A percentile compares a stretch with the other conserved stretches of the same genome.
Conservation (phyloP, 805 yeast genomes). For the Torulaspora gathmanii region DNA sequence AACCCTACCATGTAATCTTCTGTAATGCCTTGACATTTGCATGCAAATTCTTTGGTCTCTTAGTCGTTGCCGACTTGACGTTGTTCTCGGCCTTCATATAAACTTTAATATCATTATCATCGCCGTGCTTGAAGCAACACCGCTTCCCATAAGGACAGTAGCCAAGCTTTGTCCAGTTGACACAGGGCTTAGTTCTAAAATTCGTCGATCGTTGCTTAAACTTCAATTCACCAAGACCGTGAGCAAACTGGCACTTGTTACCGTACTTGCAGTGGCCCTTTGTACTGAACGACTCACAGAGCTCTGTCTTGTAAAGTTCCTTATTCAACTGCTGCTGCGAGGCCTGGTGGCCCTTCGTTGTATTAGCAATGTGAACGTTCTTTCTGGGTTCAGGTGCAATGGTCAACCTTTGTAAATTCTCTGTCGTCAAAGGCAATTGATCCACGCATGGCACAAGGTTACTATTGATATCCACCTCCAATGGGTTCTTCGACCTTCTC, state of each 20-base stretch:
- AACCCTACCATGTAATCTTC: conserved; percentile 31
- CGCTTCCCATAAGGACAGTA: conserved; percentile 84
- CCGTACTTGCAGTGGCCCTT: conserved; percentile 81
- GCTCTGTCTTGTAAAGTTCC: conserved; percentile 81
- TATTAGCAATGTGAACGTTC: conserved; percentile 7
- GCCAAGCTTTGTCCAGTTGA: conserved; percentile 79
- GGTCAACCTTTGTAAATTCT: conserved; percentile 27
- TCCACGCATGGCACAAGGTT: conserved; percentile 20
- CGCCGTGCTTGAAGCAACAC: conserved; percentile 85
- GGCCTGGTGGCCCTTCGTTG: conserved; percentile 6
- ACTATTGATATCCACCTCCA: conserved; percentile 32
- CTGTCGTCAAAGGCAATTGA: conserved; percentile 30
- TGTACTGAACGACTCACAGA: conserved; percentile 72
- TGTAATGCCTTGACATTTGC: conserved; percentile 32
- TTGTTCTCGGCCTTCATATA: conserved; percentile 28
- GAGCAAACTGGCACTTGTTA: conserved; percentile 90
- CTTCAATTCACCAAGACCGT: conserved; percentile 75
- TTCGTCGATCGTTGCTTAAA: conserved; percentile 61
- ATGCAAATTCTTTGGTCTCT: conserved; percentile 27
- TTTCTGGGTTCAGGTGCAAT: conserved; percentile 5
- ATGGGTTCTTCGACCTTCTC: conserved; percentile 4
- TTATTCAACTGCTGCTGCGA: conserved; percentile 41
- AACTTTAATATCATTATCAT: conserved; percentile 32
- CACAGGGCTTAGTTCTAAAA: conserved; percentile 89
- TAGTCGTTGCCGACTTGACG: neutral